Percentiles rank a stretch among this genome's conserved stretches.
Conservation (phyloP, 2,329 filamentous ascomycete species). For the Monilinia vaccinii-corymbosi region DNA sequence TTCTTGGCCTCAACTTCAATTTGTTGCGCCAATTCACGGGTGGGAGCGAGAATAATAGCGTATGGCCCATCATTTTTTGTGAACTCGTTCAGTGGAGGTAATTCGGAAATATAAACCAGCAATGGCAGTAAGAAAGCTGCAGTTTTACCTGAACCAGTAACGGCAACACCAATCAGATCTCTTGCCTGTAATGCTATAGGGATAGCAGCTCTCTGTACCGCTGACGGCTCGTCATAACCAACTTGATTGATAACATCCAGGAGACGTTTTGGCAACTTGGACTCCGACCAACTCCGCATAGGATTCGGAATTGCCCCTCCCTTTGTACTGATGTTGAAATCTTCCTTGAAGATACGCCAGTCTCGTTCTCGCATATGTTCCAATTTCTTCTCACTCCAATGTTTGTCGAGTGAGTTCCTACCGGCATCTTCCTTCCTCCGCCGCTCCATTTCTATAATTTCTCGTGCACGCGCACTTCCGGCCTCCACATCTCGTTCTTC, state of each 20-base stretch:
- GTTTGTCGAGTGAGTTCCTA: conserved; percentile 73
- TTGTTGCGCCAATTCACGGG: conserved; percentile 93
- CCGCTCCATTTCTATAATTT: conserved; percentile 78
- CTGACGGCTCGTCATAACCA: conserved; percentile 84
- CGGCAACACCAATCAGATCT: conserved; percentile 96
- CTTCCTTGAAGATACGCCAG: conserved; percentile 99
- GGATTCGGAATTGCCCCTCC: conserved; percentile 88
- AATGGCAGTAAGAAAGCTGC: conserved; percentile 88
- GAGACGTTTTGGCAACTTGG: conserved; percentile 64
- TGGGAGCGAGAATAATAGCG: conserved; percentile 92
- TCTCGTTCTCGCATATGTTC: conserved; percentile 94
- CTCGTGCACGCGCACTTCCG: conserved; percentile 65
- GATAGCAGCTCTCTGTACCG: conserved; percentile 90
- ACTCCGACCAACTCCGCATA: conserved; percentile 91
- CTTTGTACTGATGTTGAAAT: conserved; percentile 94
- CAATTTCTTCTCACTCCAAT: conserved; percentile 91
- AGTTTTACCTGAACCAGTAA: conserved; percentile 97
- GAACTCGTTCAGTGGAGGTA: conserved; percentile 73
- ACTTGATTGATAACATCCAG: conserved; percentile 75
- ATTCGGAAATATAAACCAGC: conserved; percentile 85
- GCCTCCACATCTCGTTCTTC: conserved; percentile 67
- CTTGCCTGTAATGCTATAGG: conserved; percentile 87
- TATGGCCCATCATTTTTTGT: conserved; percentile 95
- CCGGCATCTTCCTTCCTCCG: conserved; percentile 64
- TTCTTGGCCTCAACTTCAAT: conserved; percentile 92